A percentile compares a stretch with the other conserved stretches of the same genome.
These are phyloP conservation scores for Lunularia cruciata DNA, from an alignment of 225 moss, liverwort and hornwort species.

Conservation along the genomic window DNA sequence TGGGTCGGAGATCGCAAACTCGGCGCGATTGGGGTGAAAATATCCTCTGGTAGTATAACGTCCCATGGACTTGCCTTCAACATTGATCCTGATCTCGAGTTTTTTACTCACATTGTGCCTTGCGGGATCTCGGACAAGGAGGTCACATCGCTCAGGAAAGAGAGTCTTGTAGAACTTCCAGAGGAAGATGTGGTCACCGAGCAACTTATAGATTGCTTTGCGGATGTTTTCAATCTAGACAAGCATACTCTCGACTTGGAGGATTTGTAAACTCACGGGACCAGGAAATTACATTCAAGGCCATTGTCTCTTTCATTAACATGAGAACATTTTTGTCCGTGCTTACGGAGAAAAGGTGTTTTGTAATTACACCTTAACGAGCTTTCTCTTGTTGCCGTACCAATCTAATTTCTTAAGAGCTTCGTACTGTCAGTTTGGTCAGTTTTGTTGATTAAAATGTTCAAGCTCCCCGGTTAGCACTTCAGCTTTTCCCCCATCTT, in stretches of 20 bases:
- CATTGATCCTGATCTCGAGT: conserved; percentile 61
- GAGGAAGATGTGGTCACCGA: conserved; percentile 61
- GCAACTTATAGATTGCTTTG: conserved; percentile 80
- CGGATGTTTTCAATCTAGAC: conserved; percentile 58
- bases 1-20: conserved; percentile 89
- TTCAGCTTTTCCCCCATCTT: too few species aligned
- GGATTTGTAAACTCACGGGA: too few species aligned
- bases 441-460: too few species aligned
- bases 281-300: too few species aligned
- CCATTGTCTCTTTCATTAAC: too few species aligned
- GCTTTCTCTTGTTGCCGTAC: too few species aligned
- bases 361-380: too few species aligned
- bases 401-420: too few species aligned
- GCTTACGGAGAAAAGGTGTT: too few species aligned
- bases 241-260: conserved; percentile 30
- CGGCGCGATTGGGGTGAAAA: conserved; percentile 82
- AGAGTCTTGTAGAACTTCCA: conserved; percentile 41
- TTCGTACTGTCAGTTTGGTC: too few species aligned
- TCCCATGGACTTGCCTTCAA: conserved; percentile 95
- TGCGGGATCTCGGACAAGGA: conserved; percentile 86
- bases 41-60: conserved; percentile 72
- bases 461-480: too few species aligned
- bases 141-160: conserved; percentile 76
- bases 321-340: too few species aligned
- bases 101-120: conserved; percentile 73